Conservation (phyloP, 2,329 filamentous ascomycete species). For the Beauveria scarabaeidicola region DNA sequence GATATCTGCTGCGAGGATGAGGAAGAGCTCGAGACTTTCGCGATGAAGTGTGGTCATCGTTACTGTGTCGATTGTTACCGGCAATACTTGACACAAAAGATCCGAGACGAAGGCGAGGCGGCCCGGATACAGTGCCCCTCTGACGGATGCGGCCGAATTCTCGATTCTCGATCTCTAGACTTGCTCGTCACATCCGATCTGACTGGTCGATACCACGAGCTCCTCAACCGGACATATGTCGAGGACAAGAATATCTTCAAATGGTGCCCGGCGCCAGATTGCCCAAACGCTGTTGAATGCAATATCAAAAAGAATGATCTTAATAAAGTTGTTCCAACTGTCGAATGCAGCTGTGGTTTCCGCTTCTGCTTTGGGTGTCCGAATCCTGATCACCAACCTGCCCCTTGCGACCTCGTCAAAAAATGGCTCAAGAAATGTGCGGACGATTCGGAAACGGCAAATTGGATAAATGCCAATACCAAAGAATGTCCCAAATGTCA, state of each 20-base stretch:
- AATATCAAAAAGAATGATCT: constrained; percentile 81
- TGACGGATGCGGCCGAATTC: constrained; percentile 77
- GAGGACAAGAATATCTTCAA: constrained; percentile 93
- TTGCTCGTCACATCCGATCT: constrained; percentile 57
- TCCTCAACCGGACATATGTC: constrained; percentile 90
- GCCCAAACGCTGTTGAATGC: constrained; percentile 86
- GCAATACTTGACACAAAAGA: constrained; percentile 88
- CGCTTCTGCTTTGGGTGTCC: constrained; percentile 95
- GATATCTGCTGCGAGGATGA: constrained; percentile 95
- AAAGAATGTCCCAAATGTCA: constrained; percentile 96
- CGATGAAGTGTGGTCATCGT: constrained; percentile 89
- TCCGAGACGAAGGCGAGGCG: constrained; percentile 89
- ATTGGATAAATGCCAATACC: constrained; percentile 98
- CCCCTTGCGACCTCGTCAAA: constrained; percentile 85
- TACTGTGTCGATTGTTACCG: constrained; percentile 91
- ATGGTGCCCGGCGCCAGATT: constrained; percentile 98
- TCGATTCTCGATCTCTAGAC: constrained; percentile 82
- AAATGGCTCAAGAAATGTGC: constrained; percentile 97
- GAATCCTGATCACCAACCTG: constrained; percentile 82
- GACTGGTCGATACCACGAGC: constrained; percentile 62
- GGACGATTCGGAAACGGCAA: constrained; percentile 95
- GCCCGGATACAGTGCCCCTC: constrained; percentile 90
- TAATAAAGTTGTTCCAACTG: constrained; percentile 77
- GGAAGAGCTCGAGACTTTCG: constrained; percentile 69
- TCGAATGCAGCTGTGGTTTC: constrained; percentile 75